Percentiles rank a stretch among this genome's conserved stretches.
Conservation (phyloP, 345 rosid genomes). For the Lepidium aucheri region DNA sequence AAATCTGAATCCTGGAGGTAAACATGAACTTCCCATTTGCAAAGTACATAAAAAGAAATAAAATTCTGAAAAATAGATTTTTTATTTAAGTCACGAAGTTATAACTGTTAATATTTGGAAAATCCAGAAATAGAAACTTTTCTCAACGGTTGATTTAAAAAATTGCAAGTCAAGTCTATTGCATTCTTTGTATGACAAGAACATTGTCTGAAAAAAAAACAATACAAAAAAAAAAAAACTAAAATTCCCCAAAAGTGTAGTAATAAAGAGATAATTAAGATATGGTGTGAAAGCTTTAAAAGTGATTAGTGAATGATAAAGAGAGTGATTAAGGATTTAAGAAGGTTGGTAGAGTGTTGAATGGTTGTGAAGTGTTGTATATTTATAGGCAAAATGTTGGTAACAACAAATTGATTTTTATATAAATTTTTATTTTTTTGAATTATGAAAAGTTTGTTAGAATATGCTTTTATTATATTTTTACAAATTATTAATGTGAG, state of each 20-base stretch:
- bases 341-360: constrained; percentile 27
- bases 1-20: constrained; percentile 81
- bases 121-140: constrained; percentile 88
- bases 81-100: neutral
- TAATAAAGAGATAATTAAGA: neutral
- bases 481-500: constrained; percentile 6
- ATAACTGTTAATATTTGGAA: constrained; percentile 63
- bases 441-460: neutral
- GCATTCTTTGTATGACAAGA: constrained; percentile 48
- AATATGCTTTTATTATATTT: neutral
- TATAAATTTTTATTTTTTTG: neutral
- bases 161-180: constrained; percentile 48
- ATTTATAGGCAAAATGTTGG: constrained; percentile 18
- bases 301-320: neutral
- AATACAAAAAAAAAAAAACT: too few relatives aligned
- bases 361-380: neutral
- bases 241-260: too few relatives aligned
- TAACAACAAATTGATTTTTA: neutral
- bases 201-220: constrained; percentile 44
- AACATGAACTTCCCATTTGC: constrained; percentile 64
- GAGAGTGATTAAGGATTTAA: too few relatives aligned
- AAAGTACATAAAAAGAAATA: neutral
- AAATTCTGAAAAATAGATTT: neutral
- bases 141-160: constrained; percentile 50
- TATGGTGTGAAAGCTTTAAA: constrained; percentile 1